phyloP scores from a whole-genome alignment of 495 filamentous ascomycete species.

The Articulospora tetracladia region DNA sequence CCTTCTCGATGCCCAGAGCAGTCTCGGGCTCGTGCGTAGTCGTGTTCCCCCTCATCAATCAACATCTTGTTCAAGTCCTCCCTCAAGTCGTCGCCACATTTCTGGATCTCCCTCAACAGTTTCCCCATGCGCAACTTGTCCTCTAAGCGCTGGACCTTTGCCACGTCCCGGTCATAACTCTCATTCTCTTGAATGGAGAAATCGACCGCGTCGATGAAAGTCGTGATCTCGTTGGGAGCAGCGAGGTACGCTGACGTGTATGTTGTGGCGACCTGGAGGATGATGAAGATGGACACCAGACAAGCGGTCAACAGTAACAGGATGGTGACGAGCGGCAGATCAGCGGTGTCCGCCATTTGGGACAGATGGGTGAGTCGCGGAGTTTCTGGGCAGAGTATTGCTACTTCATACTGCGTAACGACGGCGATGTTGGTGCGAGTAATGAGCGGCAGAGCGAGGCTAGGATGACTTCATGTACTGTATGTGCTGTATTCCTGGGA shows the following conservation, averaged over 20 bases:
- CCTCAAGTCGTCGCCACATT: slow-evolving; percentile 47
- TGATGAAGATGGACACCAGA: slow-evolving; percentile 38
- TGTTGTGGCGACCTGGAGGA: slow-evolving; percentile 36
- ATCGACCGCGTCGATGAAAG: slow-evolving; percentile 47
- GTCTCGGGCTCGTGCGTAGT: slow-evolving; percentile 35
- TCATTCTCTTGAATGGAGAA: slow-evolving; percentile 46
- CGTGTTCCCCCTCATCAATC: slow-evolving; percentile 41
- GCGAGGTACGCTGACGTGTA: slow-evolving; percentile 43
- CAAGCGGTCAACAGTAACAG: slow-evolving; percentile 45
- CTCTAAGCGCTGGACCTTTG: slow-evolving; percentile 44
- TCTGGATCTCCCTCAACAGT: slow-evolving; percentile 50
- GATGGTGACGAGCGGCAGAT: slow-evolving; percentile 38
- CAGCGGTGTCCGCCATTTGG: slow-evolving; percentile 20
- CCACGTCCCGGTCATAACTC: slow-evolving; percentile 50
- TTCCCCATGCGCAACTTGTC: slow-evolving; percentile 47
- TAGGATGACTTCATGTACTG: slow-evolving; percentile 4
- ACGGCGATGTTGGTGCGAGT: not conserved
- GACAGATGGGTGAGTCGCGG: not conserved
- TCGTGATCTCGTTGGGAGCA: slow-evolving; percentile 43
- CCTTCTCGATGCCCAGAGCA: slow-evolving; percentile 46
- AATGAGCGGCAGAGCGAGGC: not conserved
- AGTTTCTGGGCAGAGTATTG: not conserved
- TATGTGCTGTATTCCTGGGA: not conserved
- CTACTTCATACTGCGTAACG: slow-evolving; percentile 1
- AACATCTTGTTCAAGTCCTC: slow-evolving; percentile 44